Base-by-base conservation (phyloP, 2,329 filamentous ascomycete genomes). In the Sphaerulina vaccinii region DNA sequence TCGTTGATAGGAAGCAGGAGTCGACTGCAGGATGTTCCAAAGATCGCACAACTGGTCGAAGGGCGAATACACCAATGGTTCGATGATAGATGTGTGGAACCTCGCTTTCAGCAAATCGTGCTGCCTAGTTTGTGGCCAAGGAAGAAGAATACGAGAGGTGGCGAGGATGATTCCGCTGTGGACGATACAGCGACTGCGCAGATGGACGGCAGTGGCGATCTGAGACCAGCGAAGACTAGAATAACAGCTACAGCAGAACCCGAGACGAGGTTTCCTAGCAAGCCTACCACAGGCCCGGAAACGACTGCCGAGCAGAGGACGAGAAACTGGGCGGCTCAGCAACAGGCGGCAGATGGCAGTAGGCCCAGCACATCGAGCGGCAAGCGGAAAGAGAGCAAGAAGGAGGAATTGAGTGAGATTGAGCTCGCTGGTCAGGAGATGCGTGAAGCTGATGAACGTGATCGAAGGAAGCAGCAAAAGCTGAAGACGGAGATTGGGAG, bases 31-130 rank as follows among this genome's bases (percentile, higher is more conserved):
- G 88, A 95, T 67, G 87, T 95, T 1, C 89, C 89, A 22, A 95
- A 95, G 68, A 92, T 95, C 62, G 88, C 89, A 0, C 87, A 92
- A 68, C 76, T 95, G 1, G 83, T 95, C 35, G 89, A 95, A 71
- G 80, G 84, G 3, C 79, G 88, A 15, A 77, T 95, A 13, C 88
- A 93, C 70, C 82, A 83, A 49, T 95, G 89, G 89, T 92, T 95
- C 68, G 88, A 93, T 68, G 88, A 93, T 66, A 82, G 89, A 40
- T 88, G 85, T 56, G 89, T 95, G 5, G 88, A 93, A 71, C 89
- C 89, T 1, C 81, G 88, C 21, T 93, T 93, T 69, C 89, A 93
- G 68, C 88, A 93, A 66, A 92, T 93, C 58, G 86, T 87, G 0
- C 75, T 95, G 7, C 89, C 89, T 0, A 90, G 83, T 61, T 68